Conservation (phyloP, 164 flowering plant genomes). For the Tetracentron sinense region DNA sequence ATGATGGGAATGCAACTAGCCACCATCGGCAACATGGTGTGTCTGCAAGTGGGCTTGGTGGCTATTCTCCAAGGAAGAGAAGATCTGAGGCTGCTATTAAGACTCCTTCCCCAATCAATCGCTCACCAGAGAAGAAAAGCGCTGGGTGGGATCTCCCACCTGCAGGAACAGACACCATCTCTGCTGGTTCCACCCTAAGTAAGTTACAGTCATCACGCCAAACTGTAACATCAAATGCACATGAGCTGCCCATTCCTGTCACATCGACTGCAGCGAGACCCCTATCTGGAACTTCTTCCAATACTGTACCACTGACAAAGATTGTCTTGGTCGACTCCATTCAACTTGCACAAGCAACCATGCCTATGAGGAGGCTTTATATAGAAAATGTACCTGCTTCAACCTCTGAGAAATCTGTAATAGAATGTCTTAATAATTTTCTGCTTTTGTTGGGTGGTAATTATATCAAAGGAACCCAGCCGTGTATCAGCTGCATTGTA, state of each 20-base stretch:
- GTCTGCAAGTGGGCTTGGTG: conserved; percentile 76
- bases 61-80: conserved; percentile 97
- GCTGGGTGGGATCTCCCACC: conserved; percentile 84
- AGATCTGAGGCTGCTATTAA: conserved; percentile 60
- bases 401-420: conserved; percentile 68
- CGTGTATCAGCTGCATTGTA: conserved; percentile 90
- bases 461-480: conserved; percentile 58
- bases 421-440: conserved; percentile 59
- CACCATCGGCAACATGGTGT: conserved; percentile 45
- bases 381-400: conserved; percentile 77
- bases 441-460: conserved; percentile 59
- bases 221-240: conserved; percentile 19
- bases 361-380: conserved; percentile 78
- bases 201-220: conserved; percentile 24
- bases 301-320: conserved; percentile 18
- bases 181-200: conserved; percentile 29
- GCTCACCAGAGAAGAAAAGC: conserved; percentile 65
- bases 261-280: conserved; percentile 27
- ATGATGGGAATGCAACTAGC: conserved; percentile 42
- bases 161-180: conserved; percentile 19
- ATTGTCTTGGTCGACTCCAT: conserved; percentile 54
- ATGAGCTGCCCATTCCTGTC: conserved; percentile 27
- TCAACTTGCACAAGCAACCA: conserved; percentile 84
- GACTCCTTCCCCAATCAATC: conserved; percentile 71
- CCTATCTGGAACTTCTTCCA: conserved; percentile 19